phyloP scores from a whole-genome alignment of 176 grass and related monocot genomes.

The Alloteropsis semialata region DNA sequence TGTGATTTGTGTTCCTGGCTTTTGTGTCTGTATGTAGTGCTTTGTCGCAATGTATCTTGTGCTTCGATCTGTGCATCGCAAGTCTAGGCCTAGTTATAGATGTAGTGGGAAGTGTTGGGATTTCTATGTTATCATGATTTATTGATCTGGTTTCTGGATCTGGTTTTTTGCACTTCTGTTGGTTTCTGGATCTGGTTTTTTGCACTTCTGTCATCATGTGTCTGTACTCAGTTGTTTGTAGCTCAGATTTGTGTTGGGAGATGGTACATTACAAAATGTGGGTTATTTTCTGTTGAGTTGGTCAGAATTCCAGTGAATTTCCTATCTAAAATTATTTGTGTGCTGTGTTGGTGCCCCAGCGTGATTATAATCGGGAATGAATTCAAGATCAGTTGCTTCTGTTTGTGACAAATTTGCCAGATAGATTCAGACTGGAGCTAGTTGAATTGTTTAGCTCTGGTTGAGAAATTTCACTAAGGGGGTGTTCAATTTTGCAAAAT shows the following conservation, averaged over 20 bases:
- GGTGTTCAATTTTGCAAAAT: no score
- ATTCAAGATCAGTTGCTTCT: not conserved
- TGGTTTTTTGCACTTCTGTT: not conserved
- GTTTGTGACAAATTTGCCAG: not conserved
- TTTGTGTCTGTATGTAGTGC: not conserved
- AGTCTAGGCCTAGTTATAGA: not conserved
- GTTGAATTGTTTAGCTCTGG: no score
- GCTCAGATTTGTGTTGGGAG: no score
- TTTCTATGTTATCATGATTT: not conserved
- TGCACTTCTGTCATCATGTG: no score
- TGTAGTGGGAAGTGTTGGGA: not conserved
- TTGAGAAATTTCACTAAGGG: no score
- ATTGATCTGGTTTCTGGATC: not conserved
- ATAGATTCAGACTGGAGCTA: no score
- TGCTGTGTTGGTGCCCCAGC: not conserved
- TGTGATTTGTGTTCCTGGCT: not conserved
- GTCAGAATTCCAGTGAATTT: not conserved
- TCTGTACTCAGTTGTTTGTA: no score
- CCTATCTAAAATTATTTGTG: not conserved
- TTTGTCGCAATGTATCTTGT: not conserved
- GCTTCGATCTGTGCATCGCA: no score
- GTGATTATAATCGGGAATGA: not conserved
- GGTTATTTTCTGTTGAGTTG: not conserved
- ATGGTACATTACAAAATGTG: not conserved
- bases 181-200: no score